Evolutionary conservation across 2,329 filamentous ascomycete genomes (phyloP).

Genomic region (Trichoderma sp.): DNA sequence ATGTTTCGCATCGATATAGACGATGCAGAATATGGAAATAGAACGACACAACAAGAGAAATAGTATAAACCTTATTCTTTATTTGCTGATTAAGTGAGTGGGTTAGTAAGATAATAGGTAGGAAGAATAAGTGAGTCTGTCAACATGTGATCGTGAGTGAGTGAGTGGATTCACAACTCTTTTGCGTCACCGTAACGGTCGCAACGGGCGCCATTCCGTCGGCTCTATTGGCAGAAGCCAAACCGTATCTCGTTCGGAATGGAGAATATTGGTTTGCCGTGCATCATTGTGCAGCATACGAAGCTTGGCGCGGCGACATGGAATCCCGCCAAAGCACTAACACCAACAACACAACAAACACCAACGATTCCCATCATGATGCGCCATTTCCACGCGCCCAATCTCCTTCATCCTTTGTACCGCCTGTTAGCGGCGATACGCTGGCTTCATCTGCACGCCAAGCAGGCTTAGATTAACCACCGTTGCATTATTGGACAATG

Average conservation of each 20-base stretch:
- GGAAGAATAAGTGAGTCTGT: not conserved
- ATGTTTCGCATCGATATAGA: not conserved
- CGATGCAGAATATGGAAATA: not conserved
- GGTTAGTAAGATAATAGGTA: not conserved
- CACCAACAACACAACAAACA: not conserved
- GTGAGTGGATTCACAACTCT: not conserved
- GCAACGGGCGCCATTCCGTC: not conserved
- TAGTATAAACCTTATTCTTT: not conserved
- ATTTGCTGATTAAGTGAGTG: not conserved
- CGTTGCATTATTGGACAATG: slow-evolving; percentile 8
- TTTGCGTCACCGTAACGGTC: not conserved
- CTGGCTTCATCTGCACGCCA: not conserved
- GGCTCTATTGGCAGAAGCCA: not conserved
- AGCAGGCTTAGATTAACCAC: slow-evolving; percentile 10
- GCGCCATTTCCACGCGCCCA: not conserved
- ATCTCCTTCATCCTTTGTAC: not conserved
- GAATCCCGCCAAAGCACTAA: not conserved
- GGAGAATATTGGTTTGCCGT: not conserved
- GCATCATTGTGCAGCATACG: slow-evolving; percentile 8
- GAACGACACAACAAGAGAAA: not conserved
- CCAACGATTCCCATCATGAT: not conserved
- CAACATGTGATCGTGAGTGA: not conserved
- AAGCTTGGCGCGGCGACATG: slow-evolving; percentile 5
- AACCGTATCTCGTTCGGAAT: not conserved
- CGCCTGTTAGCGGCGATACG: not conserved